phyloP scores from a whole-genome alignment of 2,329 filamentous ascomycete species.

The Xylariaceae sp. region DNA sequence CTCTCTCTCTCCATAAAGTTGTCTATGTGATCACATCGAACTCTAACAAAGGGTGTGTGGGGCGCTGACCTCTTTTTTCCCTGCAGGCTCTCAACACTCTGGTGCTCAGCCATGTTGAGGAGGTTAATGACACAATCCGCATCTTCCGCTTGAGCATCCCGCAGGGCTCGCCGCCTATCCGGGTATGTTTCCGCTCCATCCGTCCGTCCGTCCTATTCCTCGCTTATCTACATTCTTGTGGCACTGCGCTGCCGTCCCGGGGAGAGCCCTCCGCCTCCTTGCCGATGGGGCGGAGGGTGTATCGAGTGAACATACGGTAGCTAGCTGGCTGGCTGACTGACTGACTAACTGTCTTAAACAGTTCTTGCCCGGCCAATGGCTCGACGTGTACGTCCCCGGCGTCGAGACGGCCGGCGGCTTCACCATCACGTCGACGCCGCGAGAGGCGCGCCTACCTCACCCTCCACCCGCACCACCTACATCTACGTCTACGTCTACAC shows the following conservation, averaged over 20 bases:
- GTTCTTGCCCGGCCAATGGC: conserved; percentile 86
- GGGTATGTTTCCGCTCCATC: conserved; percentile 47
- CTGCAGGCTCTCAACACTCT: conserved; percentile 63
- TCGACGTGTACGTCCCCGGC: conserved; percentile 78
- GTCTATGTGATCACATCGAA: not conserved
- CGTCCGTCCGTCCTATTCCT: not conserved
- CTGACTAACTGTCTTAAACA: conserved; percentile 46
- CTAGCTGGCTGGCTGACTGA: conserved; percentile 22
- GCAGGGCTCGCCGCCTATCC: conserved; percentile 49
- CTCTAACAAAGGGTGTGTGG: not conserved
- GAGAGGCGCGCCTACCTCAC: conserved; percentile 49
- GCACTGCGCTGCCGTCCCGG: too few species aligned
- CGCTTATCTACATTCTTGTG: not conserved
- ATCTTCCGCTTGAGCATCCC: conserved; percentile 69
- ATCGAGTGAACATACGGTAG: too few species aligned
- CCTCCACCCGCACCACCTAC: conserved; percentile 6
- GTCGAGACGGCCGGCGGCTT: conserved; percentile 79
- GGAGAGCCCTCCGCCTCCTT: too few species aligned
- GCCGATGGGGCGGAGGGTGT: too few species aligned
- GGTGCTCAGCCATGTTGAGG: conserved; percentile 62
- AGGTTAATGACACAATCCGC: conserved; percentile 71
- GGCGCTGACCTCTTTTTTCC: conserved; percentile 7
- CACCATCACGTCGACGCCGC: conserved; percentile 81
- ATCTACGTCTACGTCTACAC: too few species aligned
- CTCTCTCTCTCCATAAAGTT: too few species aligned